Evolutionary conservation across 73 alveolate genomes (phyloP), one percentile per base, ranked within the genome.

Genomic region (Paramecium tetraurelia): DNA sequence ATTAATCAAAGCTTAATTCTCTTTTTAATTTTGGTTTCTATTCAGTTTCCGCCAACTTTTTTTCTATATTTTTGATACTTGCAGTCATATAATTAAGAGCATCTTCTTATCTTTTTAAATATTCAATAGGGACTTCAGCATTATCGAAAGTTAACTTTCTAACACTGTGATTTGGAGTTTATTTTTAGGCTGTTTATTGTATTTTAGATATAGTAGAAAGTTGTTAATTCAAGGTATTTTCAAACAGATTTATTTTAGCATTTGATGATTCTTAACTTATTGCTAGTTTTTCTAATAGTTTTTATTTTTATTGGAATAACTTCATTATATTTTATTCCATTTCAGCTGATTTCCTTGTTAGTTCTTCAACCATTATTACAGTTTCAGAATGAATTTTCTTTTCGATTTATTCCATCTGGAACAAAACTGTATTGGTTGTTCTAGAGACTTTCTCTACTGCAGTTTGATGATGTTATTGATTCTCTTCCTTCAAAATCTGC

Each of bases 1-100:
- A 72, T 72, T 72, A 40, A 72, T 72, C 86, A 72, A 72, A 72
- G 14, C 86, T 72, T 36, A 72, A 40, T 72, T 72, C 86, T 40
- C 86, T 72, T 72, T 72, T 36, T 35, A 72, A 21, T 72, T 72
- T 36, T 4, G 86, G 86, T 72, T 72, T 33, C 7, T 35, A 72
- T 72, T 40, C 84, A 63, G 84, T 63, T 63, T 63, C 84, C 7
- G 84, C 86, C 0, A 72, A 72, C n/a, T 40, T 72, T 40, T 72
- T 72, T 72, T 72, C 86, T 11, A 72, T 72, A 36, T 72, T 72
- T 72, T 18, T 72, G 8, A 72, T 72, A 35, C 86, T 72, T 9
- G 57, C 57, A 12, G 86, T 72, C 59, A 72, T 40, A 16, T 33
- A 36, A 14, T 36, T 36, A 1, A 72, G 59, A 29, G 10, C 86